These are phyloP conservation scores for Debaryomyces subglobosus DNA, from an alignment of 1,139 yeast genomes.

Conservation along the genomic window DNA sequence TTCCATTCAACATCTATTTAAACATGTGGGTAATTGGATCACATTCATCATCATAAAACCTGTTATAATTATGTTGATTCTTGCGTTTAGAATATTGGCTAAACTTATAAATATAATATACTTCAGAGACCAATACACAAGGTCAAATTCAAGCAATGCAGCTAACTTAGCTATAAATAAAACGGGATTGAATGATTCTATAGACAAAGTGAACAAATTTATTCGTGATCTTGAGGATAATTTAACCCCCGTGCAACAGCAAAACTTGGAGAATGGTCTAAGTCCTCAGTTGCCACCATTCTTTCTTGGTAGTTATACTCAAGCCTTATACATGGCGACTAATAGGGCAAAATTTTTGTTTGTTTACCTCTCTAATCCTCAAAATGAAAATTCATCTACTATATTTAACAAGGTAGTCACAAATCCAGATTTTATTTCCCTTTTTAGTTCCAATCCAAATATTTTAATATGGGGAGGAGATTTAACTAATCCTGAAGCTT, in stretches of 20 bases:
- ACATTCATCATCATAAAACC: slow-evolving; percentile 32
- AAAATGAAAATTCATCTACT: slow-evolving; percentile 61
- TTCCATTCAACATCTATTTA: slow-evolving; percentile 7
- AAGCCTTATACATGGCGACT: slow-evolving; percentile 71
- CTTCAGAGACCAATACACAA: slow-evolving; percentile 23
- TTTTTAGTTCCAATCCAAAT: slow-evolving; percentile 49
- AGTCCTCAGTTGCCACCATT: slow-evolving; percentile 44
- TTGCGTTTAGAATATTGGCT: slow-evolving; percentile 29
- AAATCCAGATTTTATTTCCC: slow-evolving; percentile 51
- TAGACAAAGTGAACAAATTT: slow-evolving; percentile 38
- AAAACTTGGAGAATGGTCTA: slow-evolving; percentile 4
- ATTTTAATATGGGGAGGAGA: slow-evolving; percentile 88
- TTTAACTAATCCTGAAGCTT: slow-evolving; percentile 77
- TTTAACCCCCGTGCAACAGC: slow-evolving; percentile 26
- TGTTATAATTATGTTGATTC: slow-evolving; percentile 26
- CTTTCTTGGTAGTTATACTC: slow-evolving; percentile 74
- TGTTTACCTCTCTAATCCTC: slow-evolving; percentile 73
- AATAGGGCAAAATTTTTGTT: slow-evolving; percentile 69
- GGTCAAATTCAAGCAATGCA: slow-evolving; percentile 7
- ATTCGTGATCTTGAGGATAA: slow-evolving; percentile 41
- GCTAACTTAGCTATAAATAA: slow-evolving; percentile 4
- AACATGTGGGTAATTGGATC: slow-evolving; percentile 15
- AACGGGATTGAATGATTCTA: slow-evolving; percentile 28
- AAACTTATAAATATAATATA: slow-evolving; percentile 30
- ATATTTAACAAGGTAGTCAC: slow-evolving; percentile 62